Conservation (phyloP, 768 basidiomycete genomes). For the Lactarius evosmus region DNA sequence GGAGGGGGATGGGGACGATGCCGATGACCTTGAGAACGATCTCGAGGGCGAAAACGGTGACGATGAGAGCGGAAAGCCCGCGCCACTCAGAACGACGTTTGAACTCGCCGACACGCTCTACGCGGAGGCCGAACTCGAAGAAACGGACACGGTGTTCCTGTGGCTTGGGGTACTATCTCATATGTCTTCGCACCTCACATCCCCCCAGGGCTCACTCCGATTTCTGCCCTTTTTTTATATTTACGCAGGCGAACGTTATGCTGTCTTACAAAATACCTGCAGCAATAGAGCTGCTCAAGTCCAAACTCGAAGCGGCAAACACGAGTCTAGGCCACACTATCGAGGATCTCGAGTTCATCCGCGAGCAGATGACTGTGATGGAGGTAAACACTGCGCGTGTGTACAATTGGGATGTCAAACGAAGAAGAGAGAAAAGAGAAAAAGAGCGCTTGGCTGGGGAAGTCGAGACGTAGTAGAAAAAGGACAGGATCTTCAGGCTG, state of each 20-base stretch:
- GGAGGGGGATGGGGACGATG: conserved; percentile 28
- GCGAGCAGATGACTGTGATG: conserved; percentile 96
- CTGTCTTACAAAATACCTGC: conserved; percentile 83
- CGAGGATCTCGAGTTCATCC: conserved; percentile 88
- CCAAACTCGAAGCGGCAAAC: conserved; percentile 74
- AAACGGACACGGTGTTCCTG: conserved; percentile 85
- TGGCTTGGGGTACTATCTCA: conserved; percentile 86
- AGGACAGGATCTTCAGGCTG: not conserved
- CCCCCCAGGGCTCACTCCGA: not conserved
- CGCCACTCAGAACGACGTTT: conserved; percentile 78
- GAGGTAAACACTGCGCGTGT: conserved; percentile 93
- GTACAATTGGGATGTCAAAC: conserved; percentile 94
- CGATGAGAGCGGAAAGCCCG: conserved; percentile 41
- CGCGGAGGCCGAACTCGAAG: conserved; percentile 84
- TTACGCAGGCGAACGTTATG: conserved; percentile 90
- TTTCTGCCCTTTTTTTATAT: not conserved
- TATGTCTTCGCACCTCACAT: conserved; percentile 5
- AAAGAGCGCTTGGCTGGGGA: conserved; percentile 7
- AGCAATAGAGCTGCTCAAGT: conserved; percentile 68
- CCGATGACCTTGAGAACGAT: conserved; percentile 42
- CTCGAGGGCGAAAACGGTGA: conserved; percentile 56
- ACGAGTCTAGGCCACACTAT: conserved; percentile 60
- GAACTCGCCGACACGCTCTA: conserved; percentile 95
- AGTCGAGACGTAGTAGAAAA: conserved; percentile 9
- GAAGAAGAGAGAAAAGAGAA: conserved; percentile 51